Evolutionary conservation across 495 filamentous ascomycete species (phyloP).

Genomic region (Parathielavia hyrcaniae): DNA sequence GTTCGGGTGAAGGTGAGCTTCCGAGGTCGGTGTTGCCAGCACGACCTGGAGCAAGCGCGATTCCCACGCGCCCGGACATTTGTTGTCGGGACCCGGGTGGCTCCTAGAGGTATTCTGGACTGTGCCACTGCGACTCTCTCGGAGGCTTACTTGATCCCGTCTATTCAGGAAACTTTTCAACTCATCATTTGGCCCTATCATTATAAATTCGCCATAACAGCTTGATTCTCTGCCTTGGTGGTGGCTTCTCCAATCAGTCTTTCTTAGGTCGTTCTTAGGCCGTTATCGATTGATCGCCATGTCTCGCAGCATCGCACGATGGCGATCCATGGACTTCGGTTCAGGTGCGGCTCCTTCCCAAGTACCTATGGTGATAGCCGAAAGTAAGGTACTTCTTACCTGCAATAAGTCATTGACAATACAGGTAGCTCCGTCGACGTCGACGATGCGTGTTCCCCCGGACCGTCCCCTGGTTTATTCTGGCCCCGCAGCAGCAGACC

Average conservation of each 20-base stretch:
- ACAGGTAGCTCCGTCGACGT: not conserved
- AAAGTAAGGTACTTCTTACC: no score
- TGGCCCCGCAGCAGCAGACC: no score
- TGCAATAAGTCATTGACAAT: not conserved
- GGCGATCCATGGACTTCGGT: not conserved
- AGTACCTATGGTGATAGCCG: no score
- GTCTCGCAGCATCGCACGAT: not conserved
- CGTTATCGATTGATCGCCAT: not conserved
- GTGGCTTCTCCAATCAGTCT: no score
- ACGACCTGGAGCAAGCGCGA: not conserved
- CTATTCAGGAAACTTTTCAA: no score
- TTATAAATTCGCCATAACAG: no score
- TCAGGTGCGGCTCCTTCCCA: not conserved
- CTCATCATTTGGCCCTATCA: no score
- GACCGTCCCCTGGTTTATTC: not conserved
- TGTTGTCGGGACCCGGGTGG: not conserved
- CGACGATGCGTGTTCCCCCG: not conserved
- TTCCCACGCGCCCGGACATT: not conserved
- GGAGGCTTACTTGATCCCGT: no score
- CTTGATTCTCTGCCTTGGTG: no score
- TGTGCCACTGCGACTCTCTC: no score
- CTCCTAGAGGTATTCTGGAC: no score
- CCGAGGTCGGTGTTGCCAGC: not conserved
- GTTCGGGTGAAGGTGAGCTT: not conserved
- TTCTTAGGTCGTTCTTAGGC: no score